These are phyloP conservation scores for Zymoseptoria crescenta DNA, from an alignment of 2,329 filamentous ascomycete genomes.

Conservation along the genomic window DNA sequence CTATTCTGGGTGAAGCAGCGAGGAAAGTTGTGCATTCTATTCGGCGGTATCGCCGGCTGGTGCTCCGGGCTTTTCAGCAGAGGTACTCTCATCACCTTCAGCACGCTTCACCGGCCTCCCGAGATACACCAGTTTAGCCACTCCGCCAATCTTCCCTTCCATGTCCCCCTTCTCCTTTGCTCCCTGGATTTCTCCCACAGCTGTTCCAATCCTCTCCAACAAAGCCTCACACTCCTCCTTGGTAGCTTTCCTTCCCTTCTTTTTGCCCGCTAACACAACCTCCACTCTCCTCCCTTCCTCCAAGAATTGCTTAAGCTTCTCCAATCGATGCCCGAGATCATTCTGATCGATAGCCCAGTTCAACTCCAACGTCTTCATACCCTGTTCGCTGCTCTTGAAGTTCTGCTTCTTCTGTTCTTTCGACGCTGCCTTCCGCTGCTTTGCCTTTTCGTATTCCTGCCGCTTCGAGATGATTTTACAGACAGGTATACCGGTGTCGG, in stretches of 20 bases:
- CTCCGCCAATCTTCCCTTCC: constrained; percentile 40
- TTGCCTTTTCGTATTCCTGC: constrained; percentile 41
- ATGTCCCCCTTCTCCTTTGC: constrained; percentile 40
- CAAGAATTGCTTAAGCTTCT: constrained; percentile 61
- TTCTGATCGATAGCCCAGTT: constrained; percentile 77
- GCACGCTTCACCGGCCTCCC: constrained; percentile 22
- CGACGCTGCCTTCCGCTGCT: constrained; percentile 33
- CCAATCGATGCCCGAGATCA: constrained; percentile 66
- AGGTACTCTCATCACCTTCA: not conserved
- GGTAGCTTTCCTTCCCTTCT: constrained; percentile 52
- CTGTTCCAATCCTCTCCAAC: constrained; percentile 44
- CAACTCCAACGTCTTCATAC: constrained; percentile 71
- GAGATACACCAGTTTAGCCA: constrained; percentile 41
- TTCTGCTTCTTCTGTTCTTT: constrained; percentile 41
- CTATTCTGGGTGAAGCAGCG: too few relatives aligned
- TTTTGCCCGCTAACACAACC: constrained; percentile 61
- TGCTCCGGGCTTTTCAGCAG: not conserved
- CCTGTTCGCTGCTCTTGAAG: constrained; percentile 32
- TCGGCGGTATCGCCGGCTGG: not conserved
- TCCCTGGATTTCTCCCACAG: constrained; percentile 36
- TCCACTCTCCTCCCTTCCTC: constrained; percentile 68
- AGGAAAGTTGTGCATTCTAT: not conserved
- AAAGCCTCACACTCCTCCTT: constrained; percentile 54
- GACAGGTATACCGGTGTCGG: constrained; percentile 44
- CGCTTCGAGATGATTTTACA: constrained; percentile 63